Evolutionary conservation across 2,329 filamentous ascomycete genomes (phyloP), one percentile per base, ranked within the genome.

Genomic region (Cryphonectria parasitica): DNA sequence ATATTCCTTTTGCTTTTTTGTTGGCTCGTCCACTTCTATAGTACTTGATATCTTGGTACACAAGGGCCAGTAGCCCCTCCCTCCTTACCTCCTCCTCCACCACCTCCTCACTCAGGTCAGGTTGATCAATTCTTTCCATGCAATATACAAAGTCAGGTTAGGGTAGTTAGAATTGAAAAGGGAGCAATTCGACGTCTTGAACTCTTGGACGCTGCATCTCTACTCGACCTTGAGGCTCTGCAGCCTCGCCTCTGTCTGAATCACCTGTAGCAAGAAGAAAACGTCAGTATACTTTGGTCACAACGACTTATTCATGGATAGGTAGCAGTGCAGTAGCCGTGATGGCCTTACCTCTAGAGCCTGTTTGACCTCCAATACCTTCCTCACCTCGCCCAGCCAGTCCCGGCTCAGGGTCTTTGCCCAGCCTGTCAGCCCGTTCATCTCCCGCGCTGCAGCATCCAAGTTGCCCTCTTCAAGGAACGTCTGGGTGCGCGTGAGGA

Each of bases 371-470:
- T 99, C 96, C 77, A 99, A 85, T 74, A 97, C 93, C 83, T 94
- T 92, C 79, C 96, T 90, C 73, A 94, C 92, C 85, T 99, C 96
- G 67, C 87, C 88, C 75, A 99, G 83, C 96, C 96, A 99, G 81
- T 99, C 96, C 78, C 92, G 90, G 82, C 93, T 97, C 78, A 99
- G 83, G 56, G 95, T 95, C 87, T 96, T 97, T 64, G 95, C 95
- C 96, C 96, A 99, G 36, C 96, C 96, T 73, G 91, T 88, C 63
- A 99, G 85, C 1, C 90, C 89, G 79, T 98, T 99, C 91, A 99
- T 96, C 84, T 99, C 96, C 74, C 96, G 87, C 19, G 96, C 95
- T 2, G 96, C 96, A 67, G 88, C 91, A 80, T 99, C 96, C 69
- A 99, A 83, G 78, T 98, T 91, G 31, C 96, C 96, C 83, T 98